Evolutionary conservation across 176 grass and related monocot species (phyloP).

Genomic region (Otatea glauca): DNA sequence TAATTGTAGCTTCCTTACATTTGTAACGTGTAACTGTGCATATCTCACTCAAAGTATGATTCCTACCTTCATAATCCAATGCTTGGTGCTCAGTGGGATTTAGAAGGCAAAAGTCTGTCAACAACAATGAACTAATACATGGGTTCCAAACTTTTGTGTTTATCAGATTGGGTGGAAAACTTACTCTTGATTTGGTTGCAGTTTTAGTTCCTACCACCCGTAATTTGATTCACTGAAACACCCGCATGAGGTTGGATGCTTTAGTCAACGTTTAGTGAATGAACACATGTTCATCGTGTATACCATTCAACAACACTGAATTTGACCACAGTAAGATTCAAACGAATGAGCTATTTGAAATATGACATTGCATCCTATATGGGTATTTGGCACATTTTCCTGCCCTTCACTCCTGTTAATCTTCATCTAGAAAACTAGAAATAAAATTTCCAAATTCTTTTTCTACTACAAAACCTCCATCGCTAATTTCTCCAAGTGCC

Average conservation of each 20-base stretch:
- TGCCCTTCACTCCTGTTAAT: constrained; percentile 4
- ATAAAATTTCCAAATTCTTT: constrained; percentile 18
- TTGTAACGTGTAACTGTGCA: not conserved
- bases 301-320: constrained; percentile 22
- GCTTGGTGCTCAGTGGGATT: not conserved
- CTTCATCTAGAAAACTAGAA: constrained; percentile 4
- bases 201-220: constrained; percentile 1
- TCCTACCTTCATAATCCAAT: not conserved
- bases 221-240: constrained; percentile 18
- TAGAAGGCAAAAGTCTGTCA: not conserved
- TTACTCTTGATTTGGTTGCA: not conserved
- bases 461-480: not conserved
- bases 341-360: not conserved
- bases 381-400: constrained; percentile 25
- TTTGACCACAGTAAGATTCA: constrained; percentile 18
- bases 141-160: not conserved
- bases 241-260: constrained; percentile 6
- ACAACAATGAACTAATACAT: not conserved
- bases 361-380: constrained; percentile 11
- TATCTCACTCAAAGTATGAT: not conserved
- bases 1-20: not conserved
- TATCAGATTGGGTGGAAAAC: not conserved
- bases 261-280: constrained; percentile 6
- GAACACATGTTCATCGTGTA: constrained; percentile 23
- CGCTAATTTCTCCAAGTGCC: not conserved